Evolutionary conservation across 495 filamentous ascomycete species (phyloP).

Genomic region (Hypoxylon cercidicola): DNA sequence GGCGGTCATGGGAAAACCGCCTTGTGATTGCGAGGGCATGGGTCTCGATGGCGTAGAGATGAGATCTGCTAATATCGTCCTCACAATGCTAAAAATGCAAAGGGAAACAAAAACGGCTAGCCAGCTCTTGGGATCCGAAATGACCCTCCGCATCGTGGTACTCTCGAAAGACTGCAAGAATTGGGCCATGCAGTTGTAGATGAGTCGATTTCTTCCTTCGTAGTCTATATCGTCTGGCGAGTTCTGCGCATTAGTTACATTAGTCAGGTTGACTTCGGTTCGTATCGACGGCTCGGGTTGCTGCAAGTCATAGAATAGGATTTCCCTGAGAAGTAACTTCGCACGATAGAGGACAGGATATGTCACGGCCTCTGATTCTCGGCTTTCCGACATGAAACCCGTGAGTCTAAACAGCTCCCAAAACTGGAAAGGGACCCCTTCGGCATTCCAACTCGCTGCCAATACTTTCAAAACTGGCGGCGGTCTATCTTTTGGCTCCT

Average conservation of each 20-base stretch:
- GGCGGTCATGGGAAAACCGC: slow-evolving; percentile 39
- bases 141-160: slow-evolving; percentile 48
- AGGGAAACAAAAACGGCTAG: slow-evolving; percentile 58
- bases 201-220: slow-evolving; percentile 55
- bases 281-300: slow-evolving; percentile 59
- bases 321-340: slow-evolving; percentile 60
- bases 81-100: slow-evolving; percentile 62
- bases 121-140: slow-evolving; percentile 55
- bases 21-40: slow-evolving; percentile 45
- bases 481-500: slow-evolving; percentile 52
- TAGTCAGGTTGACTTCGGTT: slow-evolving; percentile 51
- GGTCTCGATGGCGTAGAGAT: slow-evolving; percentile 47
- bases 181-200: slow-evolving; percentile 59
- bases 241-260: slow-evolving; percentile 46
- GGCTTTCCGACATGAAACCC: slow-evolving; percentile 52
- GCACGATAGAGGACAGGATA: slow-evolving; percentile 60
- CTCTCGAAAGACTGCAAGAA: slow-evolving; percentile 60
- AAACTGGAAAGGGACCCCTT: slow-evolving; percentile 54
- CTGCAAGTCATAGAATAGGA: slow-evolving; percentile 61
- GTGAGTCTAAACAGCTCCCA: slow-evolving; percentile 59
- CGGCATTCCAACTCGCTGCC: slow-evolving; percentile 60
- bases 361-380: slow-evolving; percentile 52
- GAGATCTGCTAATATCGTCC: slow-evolving; percentile 57
- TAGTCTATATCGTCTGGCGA: slow-evolving; percentile 56
- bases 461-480: slow-evolving; percentile 57